phyloP scores from a whole-genome alignment of 148 eudicot genomes.

The Oxyria digyna region DNA sequence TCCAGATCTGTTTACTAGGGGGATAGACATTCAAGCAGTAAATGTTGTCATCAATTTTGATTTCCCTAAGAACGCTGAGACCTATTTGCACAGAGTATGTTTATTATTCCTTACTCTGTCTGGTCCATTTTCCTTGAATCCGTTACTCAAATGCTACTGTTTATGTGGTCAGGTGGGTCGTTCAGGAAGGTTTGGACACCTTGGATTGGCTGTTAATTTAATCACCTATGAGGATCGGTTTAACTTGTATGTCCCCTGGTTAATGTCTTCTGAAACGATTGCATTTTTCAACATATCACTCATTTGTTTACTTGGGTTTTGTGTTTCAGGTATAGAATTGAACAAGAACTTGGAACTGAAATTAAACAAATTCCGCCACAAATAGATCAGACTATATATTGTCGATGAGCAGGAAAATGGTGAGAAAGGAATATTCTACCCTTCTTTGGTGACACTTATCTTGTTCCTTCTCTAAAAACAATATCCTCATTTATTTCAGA shows the following conservation, averaged over 20 bases:
- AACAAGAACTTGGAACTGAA: conserved; percentile 90
- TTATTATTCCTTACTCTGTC: no score
- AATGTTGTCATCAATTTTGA: conserved; percentile 56
- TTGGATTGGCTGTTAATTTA: conserved; percentile 84
- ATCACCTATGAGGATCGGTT: conserved; percentile 83
- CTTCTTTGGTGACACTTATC: no score
- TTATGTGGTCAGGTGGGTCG: conserved; percentile 53
- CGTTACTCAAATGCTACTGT: no score
- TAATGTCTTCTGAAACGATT: neutral
- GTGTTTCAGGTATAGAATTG: conserved; percentile 65
- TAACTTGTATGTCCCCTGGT: conserved; percentile 44
- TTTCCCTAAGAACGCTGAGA: conserved; percentile 50
- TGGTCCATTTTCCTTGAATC: no score
- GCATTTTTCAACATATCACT: no score
- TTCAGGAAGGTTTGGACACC: conserved; percentile 88
- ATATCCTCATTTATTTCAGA: no score
- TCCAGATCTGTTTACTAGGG: conserved; percentile 82
- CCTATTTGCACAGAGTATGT: conserved; percentile 83
- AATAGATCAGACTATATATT: conserved; percentile 68
- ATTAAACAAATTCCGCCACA: conserved; percentile 82
- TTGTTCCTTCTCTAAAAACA: no score
- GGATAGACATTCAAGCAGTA: conserved; percentile 91
- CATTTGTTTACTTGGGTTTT: neutral
- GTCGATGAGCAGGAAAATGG: conserved; percentile 20
- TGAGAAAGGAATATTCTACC: no score